Conservation (phyloP, 2,329 filamentous ascomycete genomes). For the Cercospora sojina region DNA sequence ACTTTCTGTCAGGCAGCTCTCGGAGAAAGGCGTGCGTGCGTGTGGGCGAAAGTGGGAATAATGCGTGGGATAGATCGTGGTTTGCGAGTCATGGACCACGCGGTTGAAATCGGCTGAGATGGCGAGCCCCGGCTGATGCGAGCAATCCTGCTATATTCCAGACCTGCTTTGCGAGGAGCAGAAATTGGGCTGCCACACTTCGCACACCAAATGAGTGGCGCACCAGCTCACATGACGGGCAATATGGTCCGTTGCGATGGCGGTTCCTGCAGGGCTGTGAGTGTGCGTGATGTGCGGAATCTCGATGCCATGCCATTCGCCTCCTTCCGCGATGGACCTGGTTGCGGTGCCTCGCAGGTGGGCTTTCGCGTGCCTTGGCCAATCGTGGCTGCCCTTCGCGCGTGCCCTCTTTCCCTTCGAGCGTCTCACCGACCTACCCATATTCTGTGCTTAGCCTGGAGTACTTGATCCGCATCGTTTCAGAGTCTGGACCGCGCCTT, state of each 20-base stretch:
- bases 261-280: background rate
- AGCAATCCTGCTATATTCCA: background rate
- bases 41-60: background rate
- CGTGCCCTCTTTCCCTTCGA: background rate
- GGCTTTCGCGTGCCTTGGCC: background rate
- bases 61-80: background rate
- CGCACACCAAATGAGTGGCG: background rate
- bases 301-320: constrained; percentile 1
- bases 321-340: background rate
- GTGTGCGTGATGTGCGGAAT: background rate
- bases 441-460: background rate
- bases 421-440: background rate
- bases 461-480: background rate
- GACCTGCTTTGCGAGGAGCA: background rate
- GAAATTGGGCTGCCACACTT: background rate
- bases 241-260: background rate
- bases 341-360: background rate
- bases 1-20: background rate
- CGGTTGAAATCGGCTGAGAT: background rate
- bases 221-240: background rate
- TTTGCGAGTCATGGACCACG: background rate
- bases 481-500: background rate
- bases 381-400: background rate
- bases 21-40: background rate
- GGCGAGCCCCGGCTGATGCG: background rate